A percentile compares a stretch with the other conserved stretches of the same genome.
These are phyloP conservation scores for Luffa acutangula DNA, from an alignment of 306 rosid species.

Conservation along the genomic window DNA sequence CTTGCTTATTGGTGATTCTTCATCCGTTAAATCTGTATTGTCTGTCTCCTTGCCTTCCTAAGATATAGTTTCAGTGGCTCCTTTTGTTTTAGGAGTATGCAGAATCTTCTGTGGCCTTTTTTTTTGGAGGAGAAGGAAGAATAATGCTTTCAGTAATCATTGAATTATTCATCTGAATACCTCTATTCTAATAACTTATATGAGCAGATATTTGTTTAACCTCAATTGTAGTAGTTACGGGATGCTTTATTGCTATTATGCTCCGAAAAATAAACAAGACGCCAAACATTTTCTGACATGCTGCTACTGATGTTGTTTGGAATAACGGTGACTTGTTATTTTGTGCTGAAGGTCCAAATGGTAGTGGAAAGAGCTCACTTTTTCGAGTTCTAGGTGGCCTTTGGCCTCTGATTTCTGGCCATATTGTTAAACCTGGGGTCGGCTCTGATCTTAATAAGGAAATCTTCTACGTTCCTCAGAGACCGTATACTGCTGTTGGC, in stretches of 20 bases:
- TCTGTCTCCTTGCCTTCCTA: neutral
- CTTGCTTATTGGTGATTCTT: neutral
- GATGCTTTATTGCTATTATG: neutral
- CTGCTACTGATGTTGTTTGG: conserved; percentile 13
- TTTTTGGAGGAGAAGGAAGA: neutral
- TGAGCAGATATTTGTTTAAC: neutral
- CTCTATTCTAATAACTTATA: neutral
- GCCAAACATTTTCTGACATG: neutral
- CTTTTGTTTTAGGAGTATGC: neutral
- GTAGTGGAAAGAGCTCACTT: conserved; percentile 98
- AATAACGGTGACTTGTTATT: conserved; percentile 2
- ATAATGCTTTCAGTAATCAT: neutral
- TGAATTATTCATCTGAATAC: neutral
- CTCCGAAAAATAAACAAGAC: neutral
- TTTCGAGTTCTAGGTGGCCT: conserved; percentile 98
- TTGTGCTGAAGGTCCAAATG: conserved; percentile 87
- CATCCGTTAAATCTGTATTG: neutral
- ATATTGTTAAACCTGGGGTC: conserved; percentile 90
- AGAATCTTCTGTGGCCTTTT: neutral
- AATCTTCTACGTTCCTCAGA: conserved; percentile 96
- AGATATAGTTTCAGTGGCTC: neutral
- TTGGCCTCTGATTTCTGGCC: conserved; percentile 92
- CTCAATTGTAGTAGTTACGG: neutral
- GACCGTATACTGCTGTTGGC: conserved; percentile 99
- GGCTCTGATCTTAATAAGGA: conserved; percentile 98